Percentiles rank a stretch among this genome's conserved stretches.
Conservation (phyloP, 2,329 filamentous ascomycete genomes). For the Bipolaris sorokiniana region DNA sequence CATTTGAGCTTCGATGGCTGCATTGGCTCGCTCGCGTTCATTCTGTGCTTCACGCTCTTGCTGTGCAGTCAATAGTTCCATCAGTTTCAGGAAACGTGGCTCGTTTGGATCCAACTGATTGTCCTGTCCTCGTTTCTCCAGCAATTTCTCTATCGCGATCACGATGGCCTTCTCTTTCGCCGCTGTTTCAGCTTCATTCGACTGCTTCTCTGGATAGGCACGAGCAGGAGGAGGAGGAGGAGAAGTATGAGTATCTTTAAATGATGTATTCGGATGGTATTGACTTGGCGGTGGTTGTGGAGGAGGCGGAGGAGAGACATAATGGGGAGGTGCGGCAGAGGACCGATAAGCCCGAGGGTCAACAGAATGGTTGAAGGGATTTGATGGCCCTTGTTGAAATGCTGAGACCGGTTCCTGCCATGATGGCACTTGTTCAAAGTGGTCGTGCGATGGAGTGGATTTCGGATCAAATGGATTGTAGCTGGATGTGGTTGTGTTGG, state of each 20-base stretch:
- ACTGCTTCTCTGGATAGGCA: background rate
- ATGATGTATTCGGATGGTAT: background rate
- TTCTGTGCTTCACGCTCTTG: conserved; percentile 9
- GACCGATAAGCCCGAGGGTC: background rate
- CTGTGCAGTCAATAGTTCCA: conserved; percentile 12
- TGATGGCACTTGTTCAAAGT: background rate
- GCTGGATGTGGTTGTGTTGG: background rate
- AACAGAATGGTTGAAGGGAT: background rate
- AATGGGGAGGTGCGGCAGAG: background rate
- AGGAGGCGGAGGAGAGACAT: background rate
- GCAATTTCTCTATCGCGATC: background rate
- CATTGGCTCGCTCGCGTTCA: conserved; percentile 10
- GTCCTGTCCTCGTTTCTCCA: background rate
- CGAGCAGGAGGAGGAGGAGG: background rate
- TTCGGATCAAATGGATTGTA: background rate
- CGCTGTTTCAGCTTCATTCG: background rate
- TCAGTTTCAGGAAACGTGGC: conserved; percentile 11
- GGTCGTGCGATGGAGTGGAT: too few species aligned
- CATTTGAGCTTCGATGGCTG: background rate
- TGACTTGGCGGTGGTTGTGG: background rate
- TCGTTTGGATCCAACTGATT: background rate
- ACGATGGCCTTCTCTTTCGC: background rate
- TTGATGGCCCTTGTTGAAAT: background rate
- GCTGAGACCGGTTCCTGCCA: background rate
- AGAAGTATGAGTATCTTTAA: background rate